Evolutionary conservation across 495 filamentous ascomycete genomes (phyloP).

Genomic region (Platismatia glauca): DNA sequence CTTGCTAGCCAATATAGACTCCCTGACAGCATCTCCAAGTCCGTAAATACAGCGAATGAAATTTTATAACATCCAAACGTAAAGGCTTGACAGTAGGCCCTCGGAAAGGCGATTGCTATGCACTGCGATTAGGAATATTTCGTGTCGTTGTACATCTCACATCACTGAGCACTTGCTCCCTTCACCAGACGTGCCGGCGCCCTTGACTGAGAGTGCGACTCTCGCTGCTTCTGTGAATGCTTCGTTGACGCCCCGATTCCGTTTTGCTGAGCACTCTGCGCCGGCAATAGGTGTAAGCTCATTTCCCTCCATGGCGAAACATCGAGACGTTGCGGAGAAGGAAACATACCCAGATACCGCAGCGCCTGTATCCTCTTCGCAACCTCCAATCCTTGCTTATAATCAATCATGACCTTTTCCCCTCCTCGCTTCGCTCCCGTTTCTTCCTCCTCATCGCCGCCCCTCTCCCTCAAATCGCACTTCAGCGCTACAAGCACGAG

Average conservation of each 20-base stretch:
- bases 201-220: constrained; percentile 86
- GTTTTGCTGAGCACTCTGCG: constrained; percentile 90
- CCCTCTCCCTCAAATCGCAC: constrained; percentile 80
- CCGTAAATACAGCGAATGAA: not conserved
- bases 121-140: not conserved
- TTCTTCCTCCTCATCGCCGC: constrained; percentile 49
- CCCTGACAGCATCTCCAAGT: not conserved
- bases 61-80: not conserved
- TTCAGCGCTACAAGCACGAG: constrained; percentile 94
- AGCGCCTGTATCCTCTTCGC: constrained; percentile 81
- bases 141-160: constrained; percentile 29
- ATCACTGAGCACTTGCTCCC: constrained; percentile 50
- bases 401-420: constrained; percentile 67
- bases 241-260: constrained; percentile 94
- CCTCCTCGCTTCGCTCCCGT: constrained; percentile 33
- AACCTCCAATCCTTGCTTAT: constrained; percentile 86
- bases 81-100: not conserved
- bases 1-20: constrained; percentile 7
- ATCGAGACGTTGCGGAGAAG: not conserved
- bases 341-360: constrained; percentile 67
- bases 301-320: not conserved
- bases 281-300: not conserved
- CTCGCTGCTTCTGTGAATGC: constrained; percentile 97
- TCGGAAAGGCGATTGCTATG: not conserved
- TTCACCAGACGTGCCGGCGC: constrained; percentile 33